A percentile compares a stretch with the other conserved stretches of the same genome.
These are phyloP conservation scores for Trichoderma virens DNA, from an alignment of 495 filamentous ascomycete species.

Conservation along the genomic window DNA sequence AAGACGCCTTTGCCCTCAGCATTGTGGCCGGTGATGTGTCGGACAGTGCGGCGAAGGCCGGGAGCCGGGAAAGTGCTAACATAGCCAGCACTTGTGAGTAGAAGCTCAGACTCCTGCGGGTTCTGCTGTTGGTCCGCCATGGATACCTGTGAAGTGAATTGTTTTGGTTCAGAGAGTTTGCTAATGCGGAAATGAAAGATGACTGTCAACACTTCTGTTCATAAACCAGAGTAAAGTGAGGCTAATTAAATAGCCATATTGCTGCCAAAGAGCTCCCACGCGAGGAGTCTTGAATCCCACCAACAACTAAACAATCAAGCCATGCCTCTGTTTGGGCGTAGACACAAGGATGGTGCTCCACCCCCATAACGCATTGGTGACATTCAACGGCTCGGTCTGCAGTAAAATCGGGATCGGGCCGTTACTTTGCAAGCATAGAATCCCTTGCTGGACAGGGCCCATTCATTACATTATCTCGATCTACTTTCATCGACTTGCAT, in stretches of 20 bases:
- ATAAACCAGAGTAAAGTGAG: neutral
- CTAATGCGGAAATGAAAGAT: neutral
- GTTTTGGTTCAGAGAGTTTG: neutral
- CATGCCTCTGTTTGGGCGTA: neutral
- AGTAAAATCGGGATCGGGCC: neutral
- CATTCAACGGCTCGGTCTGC: neutral
- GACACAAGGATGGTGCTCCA: neutral
- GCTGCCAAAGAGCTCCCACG: neutral
- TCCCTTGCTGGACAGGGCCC: neutral
- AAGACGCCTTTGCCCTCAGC: slow-evolving; percentile 29
- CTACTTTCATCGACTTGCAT: neutral
- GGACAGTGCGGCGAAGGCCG: slow-evolving; percentile 14
- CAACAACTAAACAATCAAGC: neutral
- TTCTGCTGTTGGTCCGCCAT: neutral
- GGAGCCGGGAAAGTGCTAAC: slow-evolving; percentile 13
- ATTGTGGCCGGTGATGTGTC: slow-evolving; percentile 34
- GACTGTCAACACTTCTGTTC: neutral
- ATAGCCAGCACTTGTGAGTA: neutral
- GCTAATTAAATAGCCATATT: neutral
- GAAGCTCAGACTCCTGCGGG: neutral
- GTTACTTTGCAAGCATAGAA: neutral
- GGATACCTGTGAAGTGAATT: neutral
- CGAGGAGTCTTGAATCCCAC: neutral
- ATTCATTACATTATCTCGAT: neutral
- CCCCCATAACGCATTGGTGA: neutral